These are phyloP conservation scores for Cercospora sp. DNA, from an alignment of 2,329 filamentous ascomycete species.

Conservation along the genomic window DNA sequence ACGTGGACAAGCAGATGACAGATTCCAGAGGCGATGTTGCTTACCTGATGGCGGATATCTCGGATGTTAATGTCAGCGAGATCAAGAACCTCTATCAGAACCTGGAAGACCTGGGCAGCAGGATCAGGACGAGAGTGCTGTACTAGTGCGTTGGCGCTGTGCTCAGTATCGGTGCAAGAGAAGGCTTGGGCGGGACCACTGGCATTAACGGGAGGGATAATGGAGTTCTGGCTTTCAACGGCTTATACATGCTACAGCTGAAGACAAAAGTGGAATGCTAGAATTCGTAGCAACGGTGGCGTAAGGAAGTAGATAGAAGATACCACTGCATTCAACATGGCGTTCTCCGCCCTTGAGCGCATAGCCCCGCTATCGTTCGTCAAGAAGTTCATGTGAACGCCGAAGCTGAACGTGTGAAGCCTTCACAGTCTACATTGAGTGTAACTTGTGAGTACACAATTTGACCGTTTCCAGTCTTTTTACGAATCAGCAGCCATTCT, in stretches of 20 bases:
- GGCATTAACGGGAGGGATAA: neutral
- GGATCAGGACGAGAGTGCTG: constrained; percentile 51
- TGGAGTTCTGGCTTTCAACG: neutral
- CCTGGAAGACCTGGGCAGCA: constrained; percentile 66
- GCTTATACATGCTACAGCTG: neutral
- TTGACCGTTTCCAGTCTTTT: too few species aligned
- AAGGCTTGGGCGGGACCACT: neutral
- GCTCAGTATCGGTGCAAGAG: neutral
- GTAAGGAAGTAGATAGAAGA: neutral
- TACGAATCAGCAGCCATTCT: too few species aligned
- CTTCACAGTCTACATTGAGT: neutral
- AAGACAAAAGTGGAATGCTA: neutral
- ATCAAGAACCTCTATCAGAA: constrained; percentile 84
- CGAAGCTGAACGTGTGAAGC: neutral
- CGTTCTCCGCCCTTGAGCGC: constrained; percentile 1
- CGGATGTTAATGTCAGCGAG: constrained; percentile 74
- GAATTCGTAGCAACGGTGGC: neutral
- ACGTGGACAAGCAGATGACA: constrained; percentile 98
- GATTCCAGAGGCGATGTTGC: constrained; percentile 92
- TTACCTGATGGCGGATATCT: constrained; percentile 97
- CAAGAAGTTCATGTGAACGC: neutral
- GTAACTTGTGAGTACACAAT: neutral
- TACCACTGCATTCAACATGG: constrained; percentile 26
- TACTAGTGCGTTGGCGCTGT: constrained; percentile 37
- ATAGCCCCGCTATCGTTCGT: neutral